phyloP scores from a whole-genome alignment of 2,329 filamentous ascomycete genomes.

The Hypoxylon sp. region DNA sequence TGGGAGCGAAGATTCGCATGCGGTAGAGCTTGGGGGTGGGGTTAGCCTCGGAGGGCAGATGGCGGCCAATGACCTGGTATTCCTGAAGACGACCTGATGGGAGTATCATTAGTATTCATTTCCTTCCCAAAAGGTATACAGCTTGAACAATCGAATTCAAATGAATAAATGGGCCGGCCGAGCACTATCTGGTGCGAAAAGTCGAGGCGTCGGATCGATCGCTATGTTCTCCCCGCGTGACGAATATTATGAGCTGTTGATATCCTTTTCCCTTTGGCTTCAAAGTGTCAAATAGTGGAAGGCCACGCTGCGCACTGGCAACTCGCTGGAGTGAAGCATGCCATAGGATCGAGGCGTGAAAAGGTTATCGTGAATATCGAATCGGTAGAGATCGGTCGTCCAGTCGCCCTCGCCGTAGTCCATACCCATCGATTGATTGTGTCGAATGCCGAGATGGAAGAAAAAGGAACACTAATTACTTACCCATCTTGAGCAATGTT shows the following conservation, averaged over 20 bases:
- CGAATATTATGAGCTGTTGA: neutral
- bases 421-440: constrained; percentile 28
- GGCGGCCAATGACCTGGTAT: constrained; percentile 99
- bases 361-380: neutral
- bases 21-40: constrained; percentile 98
- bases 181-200: neutral
- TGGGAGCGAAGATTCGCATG: constrained; percentile 99
- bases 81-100: constrained; percentile 94
- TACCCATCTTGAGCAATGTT: constrained; percentile 44
- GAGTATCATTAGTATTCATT: constrained; percentile 47
- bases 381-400: constrained; percentile 35
- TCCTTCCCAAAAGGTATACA: constrained; percentile 19
- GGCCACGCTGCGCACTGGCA: neutral
- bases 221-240: neutral
- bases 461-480: constrained; percentile 35
- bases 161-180: neutral
- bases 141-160: neutral
- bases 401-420: constrained; percentile 5
- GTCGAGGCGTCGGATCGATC: neutral
- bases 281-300: neutral
- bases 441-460: constrained; percentile 20
- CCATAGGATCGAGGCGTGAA: neutral
- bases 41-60: constrained; percentile 97
- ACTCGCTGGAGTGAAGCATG: neutral
- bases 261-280: neutral